These are phyloP conservation scores for Clavulina sp. DNA, from an alignment of 768 basidiomycete genomes.

Conservation along the genomic window DNA sequence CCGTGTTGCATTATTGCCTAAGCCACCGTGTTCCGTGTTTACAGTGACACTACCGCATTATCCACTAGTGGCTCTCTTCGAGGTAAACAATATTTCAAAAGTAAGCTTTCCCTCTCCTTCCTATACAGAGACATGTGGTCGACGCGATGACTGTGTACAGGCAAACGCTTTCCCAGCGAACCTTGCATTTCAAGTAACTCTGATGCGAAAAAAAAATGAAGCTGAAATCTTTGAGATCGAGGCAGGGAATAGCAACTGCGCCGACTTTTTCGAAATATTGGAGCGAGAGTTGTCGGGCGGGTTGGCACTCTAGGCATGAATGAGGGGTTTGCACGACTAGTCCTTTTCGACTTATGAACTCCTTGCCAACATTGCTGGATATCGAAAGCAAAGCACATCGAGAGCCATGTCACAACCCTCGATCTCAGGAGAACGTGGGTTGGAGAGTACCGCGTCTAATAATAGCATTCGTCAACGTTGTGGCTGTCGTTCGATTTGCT, in stretches of 20 bases:
- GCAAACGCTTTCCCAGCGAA: conserved; percentile 87
- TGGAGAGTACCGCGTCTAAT: conserved; percentile 77
- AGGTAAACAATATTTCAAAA: conserved; percentile 7
- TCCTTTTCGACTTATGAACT: background rate
- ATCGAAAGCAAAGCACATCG: conserved; percentile 63
- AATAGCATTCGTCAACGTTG: conserved; percentile 71
- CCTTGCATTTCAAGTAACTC: conserved; percentile 85
- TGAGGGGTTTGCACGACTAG: background rate
- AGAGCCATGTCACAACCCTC: conserved; percentile 79
- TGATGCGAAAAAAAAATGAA: conserved; percentile 90
- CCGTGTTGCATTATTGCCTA: no score
- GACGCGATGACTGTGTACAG: no score
- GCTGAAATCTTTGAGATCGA: conserved; percentile 92
- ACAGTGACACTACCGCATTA: conserved; percentile 1
- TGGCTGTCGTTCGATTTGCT: conserved; percentile 76
- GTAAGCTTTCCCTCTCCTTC: conserved; percentile 6
- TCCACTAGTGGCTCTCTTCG: conserved; percentile 8
- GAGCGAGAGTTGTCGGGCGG: conserved; percentile 85
- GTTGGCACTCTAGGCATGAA: conserved; percentile 79
- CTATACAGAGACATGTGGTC: no score
- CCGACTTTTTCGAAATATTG: conserved; percentile 95
- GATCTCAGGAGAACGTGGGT: conserved; percentile 88
- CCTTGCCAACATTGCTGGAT: no score
- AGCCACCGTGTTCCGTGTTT: no score
- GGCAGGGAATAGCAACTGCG: conserved; percentile 84